These are phyloP conservation scores for Amniculicola lignicola DNA, from an alignment of 495 filamentous ascomycete genomes.

Conservation along the genomic window DNA sequence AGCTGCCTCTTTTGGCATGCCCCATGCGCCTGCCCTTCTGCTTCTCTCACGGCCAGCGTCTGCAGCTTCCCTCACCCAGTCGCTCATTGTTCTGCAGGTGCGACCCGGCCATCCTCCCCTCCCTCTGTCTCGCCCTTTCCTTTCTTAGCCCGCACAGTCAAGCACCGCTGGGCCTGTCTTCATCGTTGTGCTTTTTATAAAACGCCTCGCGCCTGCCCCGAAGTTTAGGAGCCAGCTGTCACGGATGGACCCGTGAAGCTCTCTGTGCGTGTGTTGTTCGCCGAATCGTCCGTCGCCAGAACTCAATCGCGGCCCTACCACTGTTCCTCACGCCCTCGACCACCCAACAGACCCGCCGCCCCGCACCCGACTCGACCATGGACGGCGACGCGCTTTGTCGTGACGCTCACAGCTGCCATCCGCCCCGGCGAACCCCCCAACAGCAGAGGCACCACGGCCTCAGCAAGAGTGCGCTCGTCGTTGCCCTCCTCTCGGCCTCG, in stretches of 20 bases:
- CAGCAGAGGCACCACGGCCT: slow-evolving; percentile 12
- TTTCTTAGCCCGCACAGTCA: slow-evolving; percentile 21
- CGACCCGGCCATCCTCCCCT: too few relatives aligned
- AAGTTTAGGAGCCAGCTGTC: slow-evolving; percentile 6
- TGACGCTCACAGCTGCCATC: slow-evolving; percentile 11
- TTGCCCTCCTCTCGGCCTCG: slow-evolving; percentile 29
- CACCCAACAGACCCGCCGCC: background rate
- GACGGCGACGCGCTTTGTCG: background rate
- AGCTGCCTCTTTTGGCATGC: slow-evolving; percentile 1
- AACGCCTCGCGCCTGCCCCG: background rate
- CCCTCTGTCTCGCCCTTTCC: slow-evolving; percentile 18
- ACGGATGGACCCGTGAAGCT: slow-evolving; percentile 31
- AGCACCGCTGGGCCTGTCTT: background rate
- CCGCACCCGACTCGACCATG: slow-evolving; percentile 7
- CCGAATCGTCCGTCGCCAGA: slow-evolving; percentile 8
- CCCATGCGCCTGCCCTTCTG: slow-evolving; percentile 27
- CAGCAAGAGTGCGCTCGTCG: slow-evolving; percentile 16
- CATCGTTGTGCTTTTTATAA: slow-evolving; percentile 2
- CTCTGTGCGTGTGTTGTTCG: slow-evolving; percentile 23
- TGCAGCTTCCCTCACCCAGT: slow-evolving; percentile 31
- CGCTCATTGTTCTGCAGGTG: slow-evolving; percentile 28
- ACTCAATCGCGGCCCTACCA: slow-evolving; percentile 12
- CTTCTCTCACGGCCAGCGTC: slow-evolving; percentile 25
- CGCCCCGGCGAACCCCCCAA: slow-evolving; percentile 6
- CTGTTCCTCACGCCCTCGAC: background rate